Percentiles rank a stretch among this genome's conserved stretches.
Conservation (phyloP, 2,329 filamentous ascomycete species). For the Pseudodiploospora longispora region DNA sequence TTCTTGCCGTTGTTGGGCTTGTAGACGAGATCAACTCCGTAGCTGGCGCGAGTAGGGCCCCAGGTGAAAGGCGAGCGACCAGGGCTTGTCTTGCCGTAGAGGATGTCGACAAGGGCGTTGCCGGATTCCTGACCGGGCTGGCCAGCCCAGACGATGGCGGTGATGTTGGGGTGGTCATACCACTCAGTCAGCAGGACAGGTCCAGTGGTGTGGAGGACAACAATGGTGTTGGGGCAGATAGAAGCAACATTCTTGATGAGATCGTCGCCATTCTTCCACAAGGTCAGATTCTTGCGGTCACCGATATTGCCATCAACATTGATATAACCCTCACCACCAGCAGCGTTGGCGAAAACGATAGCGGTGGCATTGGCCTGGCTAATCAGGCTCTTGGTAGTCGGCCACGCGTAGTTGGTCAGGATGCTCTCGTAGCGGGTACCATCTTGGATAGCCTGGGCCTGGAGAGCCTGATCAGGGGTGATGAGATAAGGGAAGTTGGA, state of each 20-base stretch:
- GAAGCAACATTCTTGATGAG: constrained; percentile 74
- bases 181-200: constrained; percentile 70
- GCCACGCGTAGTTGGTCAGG: constrained; percentile 54
- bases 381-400: constrained; percentile 53
- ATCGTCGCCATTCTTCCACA: constrained; percentile 76
- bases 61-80: constrained; percentile 77
- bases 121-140: constrained; percentile 79
- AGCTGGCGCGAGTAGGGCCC: constrained; percentile 58
- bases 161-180: constrained; percentile 69
- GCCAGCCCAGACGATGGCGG: constrained; percentile 76
- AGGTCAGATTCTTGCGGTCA: constrained; percentile 85
- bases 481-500: constrained; percentile 69
- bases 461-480: constrained; percentile 64
- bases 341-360: constrained; percentile 84
- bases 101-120: constrained; percentile 69
- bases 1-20: constrained; percentile 58
- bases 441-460: constrained; percentile 52
- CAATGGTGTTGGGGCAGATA: constrained; percentile 78
- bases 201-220: constrained; percentile 80
- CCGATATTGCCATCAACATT: constrained; percentile 73
- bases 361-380: constrained; percentile 57
- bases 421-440: constrained; percentile 56
- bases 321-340: constrained; percentile 83
- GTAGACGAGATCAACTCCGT: constrained; percentile 60
- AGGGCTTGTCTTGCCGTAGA: constrained; percentile 75